Base-by-base conservation (phyloP, 768 basidiomycete genomes). In the Rhodotorula sphaerocarpa region DNA sequence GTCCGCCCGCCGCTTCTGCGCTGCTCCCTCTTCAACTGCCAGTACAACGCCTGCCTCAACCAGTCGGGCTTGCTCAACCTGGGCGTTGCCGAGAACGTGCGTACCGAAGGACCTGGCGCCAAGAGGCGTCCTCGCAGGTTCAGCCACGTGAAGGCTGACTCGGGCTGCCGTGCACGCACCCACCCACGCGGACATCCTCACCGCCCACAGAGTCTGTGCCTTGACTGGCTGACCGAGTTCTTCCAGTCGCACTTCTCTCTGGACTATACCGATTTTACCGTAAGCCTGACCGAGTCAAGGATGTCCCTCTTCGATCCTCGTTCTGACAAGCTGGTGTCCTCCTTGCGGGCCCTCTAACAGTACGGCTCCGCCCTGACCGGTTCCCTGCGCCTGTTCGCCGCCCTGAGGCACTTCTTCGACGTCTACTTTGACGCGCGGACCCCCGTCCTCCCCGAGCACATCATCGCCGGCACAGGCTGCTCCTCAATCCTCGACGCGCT, bases 321-420 rank as follows among this genome's bases (percentile, higher is more conserved):
- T 36, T 7, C 7, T 34, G 51, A 46, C 21, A 11, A 9, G 11
- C 20, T 9, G 20, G 45, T 46, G 21, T 21, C 23, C 21, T 10
- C n/a, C n/a, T n/a, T n/a, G n/a, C n/a, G n/a, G n/a, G n/a, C 36
- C 36, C 36, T 16, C 39, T 9, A 11, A 41, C 42, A 55, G 45
- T 69, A 71, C 42, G 69, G 65, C 16, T 66, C 59, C 30, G 58
- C 71, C 4, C 56, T 71, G 1, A 60, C 65, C 15, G 70, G 70
- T 10, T 67, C 65, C 15, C 31, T 50, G 18, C 58, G 71, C 25
- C 53, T 72, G 7, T 69, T 69, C 46, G 50, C 58, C 5, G 66
- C 61, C 0, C 45, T 72, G n/a, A 30, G 50, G 10, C 50, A 34
- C 31, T 51, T 72, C 34, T 65, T 67, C 30, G 41, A 43, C n/a